Evolutionary conservation across 2,329 filamentous ascomycete species (phyloP).

Genomic region (Diatrype stigma): DNA sequence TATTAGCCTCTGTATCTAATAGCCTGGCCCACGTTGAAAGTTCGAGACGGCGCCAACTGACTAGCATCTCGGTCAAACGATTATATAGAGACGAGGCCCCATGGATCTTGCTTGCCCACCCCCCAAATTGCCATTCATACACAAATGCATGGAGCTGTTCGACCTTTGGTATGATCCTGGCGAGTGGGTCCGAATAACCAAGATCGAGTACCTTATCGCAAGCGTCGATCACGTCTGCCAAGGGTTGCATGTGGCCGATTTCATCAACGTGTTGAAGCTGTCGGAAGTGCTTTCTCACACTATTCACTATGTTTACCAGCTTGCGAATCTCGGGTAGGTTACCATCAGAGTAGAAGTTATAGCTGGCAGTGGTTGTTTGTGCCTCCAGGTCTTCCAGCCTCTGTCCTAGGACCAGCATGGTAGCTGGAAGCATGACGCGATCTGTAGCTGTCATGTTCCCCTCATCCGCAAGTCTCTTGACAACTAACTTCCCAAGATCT

Average conservation of each 20-base stretch:
- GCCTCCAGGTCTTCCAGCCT: conserved; percentile 46
- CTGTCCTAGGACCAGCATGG: conserved; percentile 62
- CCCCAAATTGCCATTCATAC: conserved; percentile 86
- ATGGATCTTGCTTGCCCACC: conserved; percentile 79
- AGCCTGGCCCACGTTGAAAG: conserved; percentile 87
- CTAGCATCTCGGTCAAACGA: conserved; percentile 72
- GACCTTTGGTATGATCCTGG: conserved; percentile 77
- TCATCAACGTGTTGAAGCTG: conserved; percentile 64
- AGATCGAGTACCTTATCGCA: conserved; percentile 75
- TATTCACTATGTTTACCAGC: conserved; percentile 64
- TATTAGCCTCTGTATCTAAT: conserved; percentile 77
- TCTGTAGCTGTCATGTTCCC: conserved; percentile 35
- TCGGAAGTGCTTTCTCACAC: conserved; percentile 67
- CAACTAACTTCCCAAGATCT: conserved; percentile 40
- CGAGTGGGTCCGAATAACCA: conserved; percentile 75
- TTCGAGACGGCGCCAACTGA: conserved; percentile 87
- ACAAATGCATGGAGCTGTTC: conserved; percentile 84
- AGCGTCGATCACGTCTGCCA: conserved; percentile 71
- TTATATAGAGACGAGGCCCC: conserved; percentile 69
- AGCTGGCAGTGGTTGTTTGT: conserved; percentile 40
- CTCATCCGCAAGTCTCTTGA: conserved; percentile 32
- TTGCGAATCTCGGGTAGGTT: conserved; percentile 74
- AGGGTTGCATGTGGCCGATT: conserved; percentile 67
- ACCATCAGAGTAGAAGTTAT: conserved; percentile 86
- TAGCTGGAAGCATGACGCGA: conserved; percentile 58